Base-by-base conservation (phyloP, 2,329 filamentous ascomycete species). In the Botrytis pseudocinerea region DNA sequence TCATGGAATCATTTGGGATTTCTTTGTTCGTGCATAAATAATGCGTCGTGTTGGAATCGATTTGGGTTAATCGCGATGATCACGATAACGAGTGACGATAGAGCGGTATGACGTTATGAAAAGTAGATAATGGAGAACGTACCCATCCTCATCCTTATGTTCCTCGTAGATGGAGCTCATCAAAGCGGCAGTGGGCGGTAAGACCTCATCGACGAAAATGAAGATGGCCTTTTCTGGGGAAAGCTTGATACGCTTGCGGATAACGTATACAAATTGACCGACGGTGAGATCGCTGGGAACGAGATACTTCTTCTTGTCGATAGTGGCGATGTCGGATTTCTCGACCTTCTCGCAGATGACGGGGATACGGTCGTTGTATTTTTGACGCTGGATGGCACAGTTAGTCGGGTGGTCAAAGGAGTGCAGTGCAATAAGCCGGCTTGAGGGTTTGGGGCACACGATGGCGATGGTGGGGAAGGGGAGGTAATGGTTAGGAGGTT, bases 121-220 rank as follows among this genome's bases (percentile, higher is more conserved):
- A 69, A 54, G 62, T 46, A 69, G 48, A 42, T 57, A 85, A 72
- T 85, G 63, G 64, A 65, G 48, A 73, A 80, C 78, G 48, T 78
- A 91, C 86, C 89, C 89, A 80, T 92, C 90, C 82, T 92, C 80
- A 78, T 92, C 90, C 88, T 99, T 98, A 90, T 99, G 96, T 85
- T 98, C 95, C 85, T 99, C 96, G 84, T 99, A 99, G 85, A 99
- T 98, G 84, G 93, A 97, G 87, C 94, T 97, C 96, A 99, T 99
- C 71, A 99, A 90, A 74, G 96, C 96, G 74, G 96, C 96, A 14
- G 96, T 98, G 4, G 96, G 96, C 69, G 96, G 96, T 73, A 99
- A 89, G 69, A 98, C 95, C 86, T 98, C 96, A 83, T 98, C 95
- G 82, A 99, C 96, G 85, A 98, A 99, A 89, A 99, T 98, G 89